Conservation (phyloP, 768 basidiomycete genomes). For the Gyrodon lividus region DNA sequence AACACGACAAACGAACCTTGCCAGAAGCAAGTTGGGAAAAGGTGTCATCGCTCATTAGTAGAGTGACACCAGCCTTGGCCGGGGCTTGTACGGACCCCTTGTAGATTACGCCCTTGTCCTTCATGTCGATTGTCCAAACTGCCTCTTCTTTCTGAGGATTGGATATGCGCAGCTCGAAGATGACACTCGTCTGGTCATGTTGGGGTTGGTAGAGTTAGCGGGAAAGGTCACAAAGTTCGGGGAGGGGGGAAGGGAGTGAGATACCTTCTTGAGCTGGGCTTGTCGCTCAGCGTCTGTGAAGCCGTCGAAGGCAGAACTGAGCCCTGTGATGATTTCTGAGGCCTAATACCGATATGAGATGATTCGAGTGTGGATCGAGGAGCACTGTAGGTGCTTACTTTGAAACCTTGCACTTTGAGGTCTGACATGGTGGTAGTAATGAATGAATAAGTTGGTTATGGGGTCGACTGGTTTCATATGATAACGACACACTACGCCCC, state of each 20-base stretch:
- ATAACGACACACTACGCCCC: too few relatives aligned
- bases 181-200: slow-evolving; percentile 67
- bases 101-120: slow-evolving; percentile 76
- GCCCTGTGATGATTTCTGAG: slow-evolving; percentile 59
- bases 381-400: slow-evolving; percentile 38
- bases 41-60: slow-evolving; percentile 75
- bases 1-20: slow-evolving; percentile 49
- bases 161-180: slow-evolving; percentile 82
- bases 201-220: background rate
- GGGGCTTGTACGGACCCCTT: slow-evolving; percentile 51
- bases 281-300: slow-evolving; percentile 63
- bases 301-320: slow-evolving; percentile 51
- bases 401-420: slow-evolving; percentile 73
- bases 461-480: too few relatives aligned
- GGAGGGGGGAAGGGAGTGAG: background rate
- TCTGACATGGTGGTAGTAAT: slow-evolving; percentile 67
- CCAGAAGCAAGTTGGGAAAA: slow-evolving; percentile 69
- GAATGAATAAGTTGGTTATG: too few relatives aligned
- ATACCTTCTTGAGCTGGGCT: slow-evolving; percentile 73
- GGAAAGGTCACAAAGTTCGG: background rate
- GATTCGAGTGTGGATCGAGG: background rate
- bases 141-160: slow-evolving; percentile 70
- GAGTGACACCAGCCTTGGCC: slow-evolving; percentile 79
- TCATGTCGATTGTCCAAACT: slow-evolving; percentile 91
- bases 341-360: slow-evolving; percentile 42